Conservation (phyloP, 164 flowering plant species). For the Brasenia schreberi region DNA sequence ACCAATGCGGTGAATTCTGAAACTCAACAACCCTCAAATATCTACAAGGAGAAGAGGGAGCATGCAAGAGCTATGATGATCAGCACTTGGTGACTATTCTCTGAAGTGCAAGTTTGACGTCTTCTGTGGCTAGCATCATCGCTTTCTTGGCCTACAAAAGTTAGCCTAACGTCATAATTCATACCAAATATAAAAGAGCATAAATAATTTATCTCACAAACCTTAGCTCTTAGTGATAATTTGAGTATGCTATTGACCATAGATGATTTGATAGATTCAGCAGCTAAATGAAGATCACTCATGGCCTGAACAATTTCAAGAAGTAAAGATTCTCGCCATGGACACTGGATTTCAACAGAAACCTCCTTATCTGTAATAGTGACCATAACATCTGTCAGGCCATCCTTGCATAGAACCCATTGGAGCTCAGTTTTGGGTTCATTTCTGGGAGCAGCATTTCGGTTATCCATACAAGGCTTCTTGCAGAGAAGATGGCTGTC, state of each 20-base stretch:
- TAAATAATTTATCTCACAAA: conserved; percentile 5
- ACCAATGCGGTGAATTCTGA: neutral
- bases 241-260: conserved; percentile 39
- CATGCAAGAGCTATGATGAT: neutral
- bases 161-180: neutral
- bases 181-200: too few species aligned
- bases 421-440: conserved; percentile 24
- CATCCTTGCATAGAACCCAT: conserved; percentile 17
- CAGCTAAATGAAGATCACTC: conserved; percentile 47
- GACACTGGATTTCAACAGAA: conserved; percentile 46
- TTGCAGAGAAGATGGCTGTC: conserved; percentile 12
- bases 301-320: conserved; percentile 58
- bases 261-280: conserved; percentile 55
- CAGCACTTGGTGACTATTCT: neutral
- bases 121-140: neutral
- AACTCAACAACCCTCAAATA: neutral
- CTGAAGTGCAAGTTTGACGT: neutral
- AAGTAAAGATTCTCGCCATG: conserved; percentile 61
- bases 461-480: conserved; percentile 36
- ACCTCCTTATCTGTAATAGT: conserved; percentile 39
- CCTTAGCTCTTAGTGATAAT: conserved; percentile 62
- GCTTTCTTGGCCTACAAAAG: neutral
- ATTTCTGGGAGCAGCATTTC: conserved; percentile 51
- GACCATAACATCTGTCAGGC: conserved; percentile 17
- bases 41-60: neutral